phyloP scores from a whole-genome alignment of 345 rosid genomes.

The Hibiscus tridactylites region DNA sequence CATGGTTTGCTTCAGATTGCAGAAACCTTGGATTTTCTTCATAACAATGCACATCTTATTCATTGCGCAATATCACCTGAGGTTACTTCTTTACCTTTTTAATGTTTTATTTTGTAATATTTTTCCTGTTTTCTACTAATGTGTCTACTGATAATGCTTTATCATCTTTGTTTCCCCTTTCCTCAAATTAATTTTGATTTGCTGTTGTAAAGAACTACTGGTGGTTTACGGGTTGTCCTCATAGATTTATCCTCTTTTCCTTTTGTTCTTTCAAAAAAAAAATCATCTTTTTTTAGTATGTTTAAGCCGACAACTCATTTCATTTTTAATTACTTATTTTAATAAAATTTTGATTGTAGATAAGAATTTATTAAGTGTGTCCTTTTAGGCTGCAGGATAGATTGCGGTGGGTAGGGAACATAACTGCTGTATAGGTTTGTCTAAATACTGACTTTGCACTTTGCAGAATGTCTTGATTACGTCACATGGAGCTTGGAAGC shows the following conservation, averaged over 20 bases:
- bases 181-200: neutral
- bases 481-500: constrained; percentile 94
- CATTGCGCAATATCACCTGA: constrained; percentile 91
- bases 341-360: neutral
- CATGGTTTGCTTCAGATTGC: constrained; percentile 91
- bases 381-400: neutral
- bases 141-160: neutral
- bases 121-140: neutral
- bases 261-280: too few relatives aligned
- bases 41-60: constrained; percentile 76
- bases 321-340: neutral
- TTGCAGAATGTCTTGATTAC: constrained; percentile 84
- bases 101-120: neutral
- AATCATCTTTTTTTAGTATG: neutral
- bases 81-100: constrained; percentile 30
- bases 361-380: neutral
- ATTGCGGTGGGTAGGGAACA: neutral
- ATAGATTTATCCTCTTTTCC: neutral
- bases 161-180: neutral
- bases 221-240: neutral
- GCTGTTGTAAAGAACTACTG: neutral
- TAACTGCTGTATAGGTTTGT: neutral
- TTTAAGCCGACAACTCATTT: neutral
- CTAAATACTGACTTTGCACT: neutral
- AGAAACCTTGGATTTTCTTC: constrained; percentile 85